Evolutionary conservation across 164 flowering plant genomes (phyloP).

Genomic region (Berberis vulgaris): DNA sequence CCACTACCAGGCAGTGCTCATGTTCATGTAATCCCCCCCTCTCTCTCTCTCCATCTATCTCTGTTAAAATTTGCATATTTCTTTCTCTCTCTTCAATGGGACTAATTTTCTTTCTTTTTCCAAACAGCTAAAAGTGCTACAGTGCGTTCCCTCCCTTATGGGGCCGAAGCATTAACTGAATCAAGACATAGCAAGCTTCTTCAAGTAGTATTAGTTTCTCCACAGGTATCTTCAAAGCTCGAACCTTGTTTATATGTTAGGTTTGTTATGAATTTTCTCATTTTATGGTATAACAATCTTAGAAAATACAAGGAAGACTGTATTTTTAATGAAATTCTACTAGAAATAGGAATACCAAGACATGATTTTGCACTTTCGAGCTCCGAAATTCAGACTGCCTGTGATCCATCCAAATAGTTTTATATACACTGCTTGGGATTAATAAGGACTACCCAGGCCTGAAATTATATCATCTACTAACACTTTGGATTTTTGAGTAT

Average conservation of each 20-base stretch:
- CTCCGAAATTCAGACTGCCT: too few species aligned
- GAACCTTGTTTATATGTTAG: too few species aligned
- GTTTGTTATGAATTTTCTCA: background rate
- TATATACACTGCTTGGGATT: too few species aligned
- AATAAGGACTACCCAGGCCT: too few species aligned
- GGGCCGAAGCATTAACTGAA: conserved; percentile 19
- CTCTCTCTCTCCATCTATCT: background rate
- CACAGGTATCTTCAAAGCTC: conserved; percentile 41
- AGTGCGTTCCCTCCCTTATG: conserved; percentile 22
- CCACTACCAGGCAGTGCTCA: background rate
- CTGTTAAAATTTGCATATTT: background rate
- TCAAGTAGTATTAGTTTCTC: conserved; percentile 81
- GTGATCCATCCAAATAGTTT: too few species aligned
- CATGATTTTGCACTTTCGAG: too few species aligned
- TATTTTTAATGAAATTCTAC: too few species aligned
- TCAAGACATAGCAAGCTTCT: conserved; percentile 34
- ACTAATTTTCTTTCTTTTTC: background rate
- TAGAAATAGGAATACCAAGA: too few species aligned
- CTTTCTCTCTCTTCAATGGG: background rate
- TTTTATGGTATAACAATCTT: too few species aligned
- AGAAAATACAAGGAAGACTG: too few species aligned
- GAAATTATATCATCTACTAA: too few species aligned
- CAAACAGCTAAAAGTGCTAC: conserved; percentile 25
- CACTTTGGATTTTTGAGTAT: too few species aligned
- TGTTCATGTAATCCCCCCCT: conserved; percentile 18